A percentile compares a stretch with the other conserved stretches of the same genome.
Evolutionary conservation across 768 basidiomycete species (phyloP).

Genomic region (Mycena rebaudengoi): DNA sequence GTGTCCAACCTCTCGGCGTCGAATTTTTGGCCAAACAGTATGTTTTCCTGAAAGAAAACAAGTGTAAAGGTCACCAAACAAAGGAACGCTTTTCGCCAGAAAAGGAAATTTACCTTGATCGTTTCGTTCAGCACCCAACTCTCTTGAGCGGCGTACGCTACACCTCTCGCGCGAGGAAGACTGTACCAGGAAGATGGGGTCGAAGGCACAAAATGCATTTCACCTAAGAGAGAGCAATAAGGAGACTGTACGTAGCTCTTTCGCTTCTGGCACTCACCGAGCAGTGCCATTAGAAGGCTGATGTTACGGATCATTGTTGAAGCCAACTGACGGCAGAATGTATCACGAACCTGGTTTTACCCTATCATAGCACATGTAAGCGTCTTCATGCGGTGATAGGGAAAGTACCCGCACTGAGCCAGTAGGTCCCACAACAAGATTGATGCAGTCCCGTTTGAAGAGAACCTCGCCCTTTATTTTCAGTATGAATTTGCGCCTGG

Average conservation of each 20-base stretch:
- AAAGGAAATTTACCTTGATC: constrained; percentile 54
- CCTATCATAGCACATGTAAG: constrained; percentile 32
- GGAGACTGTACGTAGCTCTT: not conserved
- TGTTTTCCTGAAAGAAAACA: constrained; percentile 63
- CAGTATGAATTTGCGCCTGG: constrained; percentile 57
- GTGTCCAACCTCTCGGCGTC: too few species aligned
- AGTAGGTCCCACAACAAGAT: constrained; percentile 69
- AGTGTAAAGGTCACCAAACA: too few species aligned
- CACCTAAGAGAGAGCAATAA: constrained; percentile 56
- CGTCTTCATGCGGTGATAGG: not conserved
- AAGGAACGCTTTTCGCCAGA: too few species aligned
- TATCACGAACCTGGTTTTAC: constrained; percentile 76
- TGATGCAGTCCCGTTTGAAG: constrained; percentile 62
- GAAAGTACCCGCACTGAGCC: constrained; percentile 39
- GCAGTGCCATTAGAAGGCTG: constrained; percentile 71
- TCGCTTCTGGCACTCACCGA: constrained; percentile 47
- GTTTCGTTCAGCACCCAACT: constrained; percentile 88
- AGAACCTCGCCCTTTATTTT: constrained; percentile 59
- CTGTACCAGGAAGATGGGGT: constrained; percentile 69
- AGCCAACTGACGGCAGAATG: too few species aligned
- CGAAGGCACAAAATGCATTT: constrained; percentile 70
- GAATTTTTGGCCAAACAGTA: too few species aligned
- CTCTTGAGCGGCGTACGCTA: constrained; percentile 86
- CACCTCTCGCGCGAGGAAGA: constrained; percentile 71
- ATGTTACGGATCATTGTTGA: too few species aligned